These are phyloP conservation scores for Coemansia sp. DNA, from an alignment of 192 early-diverging fungal species.

Conservation along the genomic window DNA sequence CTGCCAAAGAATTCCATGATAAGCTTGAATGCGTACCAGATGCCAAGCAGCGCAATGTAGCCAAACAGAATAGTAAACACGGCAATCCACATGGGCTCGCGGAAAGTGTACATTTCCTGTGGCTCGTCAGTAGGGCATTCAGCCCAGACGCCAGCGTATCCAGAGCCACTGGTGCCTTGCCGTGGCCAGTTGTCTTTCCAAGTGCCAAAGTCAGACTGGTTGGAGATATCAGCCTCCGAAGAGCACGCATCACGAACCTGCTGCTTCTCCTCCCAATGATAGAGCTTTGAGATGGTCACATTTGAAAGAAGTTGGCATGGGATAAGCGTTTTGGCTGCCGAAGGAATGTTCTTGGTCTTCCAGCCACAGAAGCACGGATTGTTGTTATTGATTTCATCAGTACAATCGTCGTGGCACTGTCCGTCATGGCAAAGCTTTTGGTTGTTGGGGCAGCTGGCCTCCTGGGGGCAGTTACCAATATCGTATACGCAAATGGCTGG, in stretches of 20 bases:
- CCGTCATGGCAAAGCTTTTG: slow-evolving; percentile 35
- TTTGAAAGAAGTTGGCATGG: slow-evolving; percentile 20
- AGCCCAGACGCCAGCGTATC: slow-evolving; percentile 19
- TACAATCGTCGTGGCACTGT: slow-evolving; percentile 31
- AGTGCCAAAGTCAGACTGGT: slow-evolving; percentile 20
- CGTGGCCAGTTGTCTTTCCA: slow-evolving; percentile 28
- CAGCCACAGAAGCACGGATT: slow-evolving; percentile 49
- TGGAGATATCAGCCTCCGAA: slow-evolving; percentile 12
- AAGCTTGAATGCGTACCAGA: slow-evolving; percentile 21
- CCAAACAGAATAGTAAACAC: slow-evolving; percentile 25
- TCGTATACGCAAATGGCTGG: slow-evolving; percentile 35
- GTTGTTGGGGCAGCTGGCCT: slow-evolving; percentile 18
- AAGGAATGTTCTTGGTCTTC: slow-evolving; percentile 22
- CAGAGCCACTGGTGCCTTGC: slow-evolving; percentile 10
- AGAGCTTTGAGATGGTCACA: slow-evolving; percentile 44
- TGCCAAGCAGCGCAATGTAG: slow-evolving; percentile 20
- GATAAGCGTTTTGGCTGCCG: slow-evolving; percentile 14
- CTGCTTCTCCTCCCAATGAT: slow-evolving; percentile 17
- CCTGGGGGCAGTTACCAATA: slow-evolving; percentile 28
- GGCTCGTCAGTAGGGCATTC: slow-evolving; percentile 28
- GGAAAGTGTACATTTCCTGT: slow-evolving; percentile 38
- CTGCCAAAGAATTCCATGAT: neutral
- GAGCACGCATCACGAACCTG: slow-evolving; percentile 36
- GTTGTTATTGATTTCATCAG: slow-evolving; percentile 20
- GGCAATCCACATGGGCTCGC: slow-evolving; percentile 42